These are phyloP conservation scores for Luvunga scandens DNA, from an alignment of 345 rosid genomes.

Conservation along the genomic window DNA sequence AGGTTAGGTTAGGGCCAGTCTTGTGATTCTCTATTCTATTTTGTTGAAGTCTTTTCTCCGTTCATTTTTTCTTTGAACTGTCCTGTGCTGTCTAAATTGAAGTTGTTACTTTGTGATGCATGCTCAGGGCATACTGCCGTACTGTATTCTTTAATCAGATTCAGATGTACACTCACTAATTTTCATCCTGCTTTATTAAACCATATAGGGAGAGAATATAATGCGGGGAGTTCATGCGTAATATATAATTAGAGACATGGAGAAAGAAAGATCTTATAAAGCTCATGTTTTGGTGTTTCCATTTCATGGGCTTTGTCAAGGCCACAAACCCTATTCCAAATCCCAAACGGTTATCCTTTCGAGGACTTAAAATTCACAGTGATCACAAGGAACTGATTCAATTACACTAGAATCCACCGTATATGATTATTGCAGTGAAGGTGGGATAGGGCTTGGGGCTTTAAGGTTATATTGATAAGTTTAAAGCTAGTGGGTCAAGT, in stretches of 20 bases:
- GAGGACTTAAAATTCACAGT: constrained; percentile 8
- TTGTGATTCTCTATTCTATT: no score
- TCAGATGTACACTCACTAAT: no score
- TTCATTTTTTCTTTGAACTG: no score
- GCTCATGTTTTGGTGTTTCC: constrained; percentile 14
- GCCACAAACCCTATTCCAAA: constrained; percentile 19
- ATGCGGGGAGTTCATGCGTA: not conserved
- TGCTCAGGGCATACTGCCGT: no score
- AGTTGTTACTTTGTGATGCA: no score
- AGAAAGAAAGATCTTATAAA: not conserved
- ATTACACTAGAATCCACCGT: not conserved
- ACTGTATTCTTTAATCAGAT: no score
- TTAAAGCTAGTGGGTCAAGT: not conserved
- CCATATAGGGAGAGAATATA: not conserved
- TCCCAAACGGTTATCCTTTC: constrained; percentile 12
- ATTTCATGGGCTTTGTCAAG: constrained; percentile 6
- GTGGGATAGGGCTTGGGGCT: not conserved
- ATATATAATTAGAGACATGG: not conserved
- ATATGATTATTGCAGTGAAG: not conserved
- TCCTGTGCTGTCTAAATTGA: no score
- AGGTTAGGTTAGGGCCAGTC: no score
- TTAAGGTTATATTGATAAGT: not conserved
- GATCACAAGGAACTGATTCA: not conserved
- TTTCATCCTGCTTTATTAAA: not conserved
- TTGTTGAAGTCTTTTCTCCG: no score